Percentiles rank a stretch among this genome's conserved stretches.
Evolutionary conservation across 2,329 filamentous ascomycete species (phyloP).

Genomic region (Apiospora arundinis): DNA sequence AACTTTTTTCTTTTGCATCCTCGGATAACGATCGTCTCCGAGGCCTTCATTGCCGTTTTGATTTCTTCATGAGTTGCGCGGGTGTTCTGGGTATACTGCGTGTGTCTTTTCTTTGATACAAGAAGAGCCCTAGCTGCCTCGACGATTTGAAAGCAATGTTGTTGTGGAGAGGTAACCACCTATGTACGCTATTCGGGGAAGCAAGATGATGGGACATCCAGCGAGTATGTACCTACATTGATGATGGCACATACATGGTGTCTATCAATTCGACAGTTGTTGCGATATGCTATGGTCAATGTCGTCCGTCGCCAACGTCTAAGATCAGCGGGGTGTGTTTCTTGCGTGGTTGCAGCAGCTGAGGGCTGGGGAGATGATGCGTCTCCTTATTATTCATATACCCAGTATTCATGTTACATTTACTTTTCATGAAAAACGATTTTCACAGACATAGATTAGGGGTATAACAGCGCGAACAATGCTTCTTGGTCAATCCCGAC

Average conservation of each 20-base stretch:
- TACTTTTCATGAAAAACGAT: conserved; percentile 15
- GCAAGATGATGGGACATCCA: too few relatives aligned
- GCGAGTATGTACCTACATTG: neutral
- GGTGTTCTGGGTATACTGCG: conserved; percentile 15
- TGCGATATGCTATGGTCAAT: too few relatives aligned
- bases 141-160: neutral
- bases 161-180: neutral
- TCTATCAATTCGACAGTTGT: neutral
- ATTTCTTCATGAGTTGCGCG: neutral
- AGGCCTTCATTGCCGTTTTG: neutral
- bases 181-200: neutral
- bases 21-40: conserved; percentile 12
- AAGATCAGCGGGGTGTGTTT: neutral
- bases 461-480: neutral
- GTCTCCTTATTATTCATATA: conserved; percentile 10
- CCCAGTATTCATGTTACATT: neutral
- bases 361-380: neutral
- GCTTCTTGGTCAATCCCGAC: neutral
- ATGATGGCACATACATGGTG: neutral
- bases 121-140: neutral
- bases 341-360: neutral
- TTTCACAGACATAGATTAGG: neutral
- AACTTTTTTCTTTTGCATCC: neutral
- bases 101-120: neutral
- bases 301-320: neutral